Evolutionary conservation across 306 rosid species (phyloP).

Genomic region (Quillaja saponaria): DNA sequence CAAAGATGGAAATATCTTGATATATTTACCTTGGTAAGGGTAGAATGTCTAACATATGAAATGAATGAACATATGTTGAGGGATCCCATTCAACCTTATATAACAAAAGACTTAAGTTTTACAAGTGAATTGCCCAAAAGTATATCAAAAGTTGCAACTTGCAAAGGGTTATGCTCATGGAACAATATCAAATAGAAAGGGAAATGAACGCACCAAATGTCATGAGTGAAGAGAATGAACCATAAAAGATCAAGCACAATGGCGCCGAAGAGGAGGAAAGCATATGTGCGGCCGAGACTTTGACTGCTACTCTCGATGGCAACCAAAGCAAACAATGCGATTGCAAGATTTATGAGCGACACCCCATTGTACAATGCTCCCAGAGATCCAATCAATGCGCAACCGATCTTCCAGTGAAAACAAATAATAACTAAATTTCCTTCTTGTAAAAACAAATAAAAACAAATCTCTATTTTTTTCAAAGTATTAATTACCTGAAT

Average conservation of each 20-base stretch:
- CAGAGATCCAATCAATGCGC: constrained; percentile 84
- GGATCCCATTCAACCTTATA: too few species aligned
- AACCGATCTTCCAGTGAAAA: constrained; percentile 59
- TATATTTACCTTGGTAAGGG: too few species aligned
- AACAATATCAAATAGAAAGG: too few species aligned
- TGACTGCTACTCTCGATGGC: constrained; percentile 98
- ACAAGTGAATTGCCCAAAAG: too few species aligned
- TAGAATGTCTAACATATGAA: too few species aligned
- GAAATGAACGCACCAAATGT: constrained; percentile 58
- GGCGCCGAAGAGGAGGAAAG: constrained; percentile 75
- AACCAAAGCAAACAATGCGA: constrained; percentile 85
- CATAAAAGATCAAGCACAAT: constrained; percentile 71
- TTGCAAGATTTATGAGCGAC: constrained; percentile 65
- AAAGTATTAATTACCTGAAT: constrained; percentile 56
- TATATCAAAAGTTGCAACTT: background rate
- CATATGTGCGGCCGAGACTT: constrained; percentile 93
- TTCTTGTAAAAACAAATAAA: background rate
- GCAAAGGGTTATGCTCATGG: background rate
- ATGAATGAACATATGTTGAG: too few species aligned
- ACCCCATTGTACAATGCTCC: constrained; percentile 94
- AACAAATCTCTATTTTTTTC: background rate
- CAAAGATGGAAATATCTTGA: too few species aligned
- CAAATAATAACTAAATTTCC: background rate
- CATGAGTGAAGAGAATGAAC: constrained; percentile 75
- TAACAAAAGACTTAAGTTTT: too few species aligned